These are phyloP conservation scores for Penicillium concentricum DNA, from an alignment of 2,329 filamentous ascomycete species.

Conservation along the genomic window DNA sequence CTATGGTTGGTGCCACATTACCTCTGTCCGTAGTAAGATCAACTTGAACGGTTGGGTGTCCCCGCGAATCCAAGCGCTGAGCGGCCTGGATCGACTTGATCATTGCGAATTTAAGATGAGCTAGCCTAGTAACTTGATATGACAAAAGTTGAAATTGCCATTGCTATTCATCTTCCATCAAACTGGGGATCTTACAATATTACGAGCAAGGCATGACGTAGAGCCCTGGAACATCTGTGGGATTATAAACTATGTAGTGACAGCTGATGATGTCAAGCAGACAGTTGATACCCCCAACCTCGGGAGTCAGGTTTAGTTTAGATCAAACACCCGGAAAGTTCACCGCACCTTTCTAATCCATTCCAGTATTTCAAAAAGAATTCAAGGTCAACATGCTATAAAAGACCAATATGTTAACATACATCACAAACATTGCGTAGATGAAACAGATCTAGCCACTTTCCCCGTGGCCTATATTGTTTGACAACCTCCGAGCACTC, in stretches of 20 bases:
- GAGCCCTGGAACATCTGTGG: not conserved
- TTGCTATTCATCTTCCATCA: not conserved
- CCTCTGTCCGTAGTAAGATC: not conserved
- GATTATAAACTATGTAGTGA: not conserved
- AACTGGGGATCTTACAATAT: too few relatives aligned
- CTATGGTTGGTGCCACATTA: too few relatives aligned
- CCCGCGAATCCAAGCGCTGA: not conserved
- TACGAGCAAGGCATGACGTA: not conserved
- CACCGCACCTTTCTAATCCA: not conserved
- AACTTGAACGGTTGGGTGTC: not conserved
- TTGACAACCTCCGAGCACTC: not conserved
- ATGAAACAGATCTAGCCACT: not conserved
- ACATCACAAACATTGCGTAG: not conserved
- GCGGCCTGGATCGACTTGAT: not conserved
- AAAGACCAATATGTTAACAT: not conserved
- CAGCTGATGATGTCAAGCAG: not conserved
- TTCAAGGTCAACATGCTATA: not conserved
- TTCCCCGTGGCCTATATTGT: not conserved
- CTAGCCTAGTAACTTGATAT: not conserved
- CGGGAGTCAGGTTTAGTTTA: too few relatives aligned
- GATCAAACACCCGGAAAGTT: too few relatives aligned
- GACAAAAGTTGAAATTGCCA: too few relatives aligned
- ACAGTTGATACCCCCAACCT: not conserved
- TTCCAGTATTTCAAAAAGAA: not conserved
- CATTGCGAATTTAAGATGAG: not conserved